Evolutionary conservation across 306 rosid genomes (phyloP).

Genomic region (Medicago ruthenica): DNA sequence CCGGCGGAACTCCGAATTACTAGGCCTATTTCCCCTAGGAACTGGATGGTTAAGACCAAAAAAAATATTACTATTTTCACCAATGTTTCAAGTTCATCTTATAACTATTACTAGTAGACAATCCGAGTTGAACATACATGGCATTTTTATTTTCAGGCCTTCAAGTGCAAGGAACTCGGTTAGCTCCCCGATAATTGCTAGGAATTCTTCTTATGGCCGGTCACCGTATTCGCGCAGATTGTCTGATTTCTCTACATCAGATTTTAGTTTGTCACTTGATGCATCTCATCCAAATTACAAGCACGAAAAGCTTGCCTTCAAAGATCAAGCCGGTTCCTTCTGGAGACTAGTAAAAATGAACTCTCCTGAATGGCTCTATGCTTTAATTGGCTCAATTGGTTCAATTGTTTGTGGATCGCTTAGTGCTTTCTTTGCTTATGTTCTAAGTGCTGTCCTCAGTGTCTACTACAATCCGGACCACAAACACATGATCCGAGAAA

Average conservation of each 20-base stretch:
- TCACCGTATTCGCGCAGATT: slow-evolving; percentile 97
- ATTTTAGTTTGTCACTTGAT: slow-evolving; percentile 85
- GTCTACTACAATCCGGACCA: slow-evolving; percentile 87
- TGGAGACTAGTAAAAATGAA: slow-evolving; percentile 99
- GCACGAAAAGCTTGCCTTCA: slow-evolving; percentile 86
- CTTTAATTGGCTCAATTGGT: slow-evolving; percentile 86
- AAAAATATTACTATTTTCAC: neutral
- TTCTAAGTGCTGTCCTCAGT: slow-evolving; percentile 97
- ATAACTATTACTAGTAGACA: neutral
- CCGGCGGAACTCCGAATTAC: too few species aligned
- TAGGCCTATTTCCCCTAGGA: too few species aligned
- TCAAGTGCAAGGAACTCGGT: slow-evolving; percentile 99
- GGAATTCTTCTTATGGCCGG: slow-evolving; percentile 97
- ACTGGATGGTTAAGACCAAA: too few species aligned
- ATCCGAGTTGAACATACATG: slow-evolving; percentile 23
- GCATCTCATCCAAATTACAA: slow-evolving; percentile 82
- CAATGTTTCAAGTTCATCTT: slow-evolving; percentile 1
- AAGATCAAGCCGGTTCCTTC: slow-evolving; percentile 95
- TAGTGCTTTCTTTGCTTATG: slow-evolving; percentile 98
- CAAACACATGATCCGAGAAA: slow-evolving; percentile 75
- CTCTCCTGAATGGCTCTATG: slow-evolving; percentile 96
- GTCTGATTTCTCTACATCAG: slow-evolving; percentile 96
- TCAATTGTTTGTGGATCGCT: slow-evolving; percentile 94
- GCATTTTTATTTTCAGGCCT: slow-evolving; percentile 67
- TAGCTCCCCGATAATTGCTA: slow-evolving; percentile 94